Conservation (phyloP, 805 yeast genomes). For the Tetrapisispora taiwanensis region DNA sequence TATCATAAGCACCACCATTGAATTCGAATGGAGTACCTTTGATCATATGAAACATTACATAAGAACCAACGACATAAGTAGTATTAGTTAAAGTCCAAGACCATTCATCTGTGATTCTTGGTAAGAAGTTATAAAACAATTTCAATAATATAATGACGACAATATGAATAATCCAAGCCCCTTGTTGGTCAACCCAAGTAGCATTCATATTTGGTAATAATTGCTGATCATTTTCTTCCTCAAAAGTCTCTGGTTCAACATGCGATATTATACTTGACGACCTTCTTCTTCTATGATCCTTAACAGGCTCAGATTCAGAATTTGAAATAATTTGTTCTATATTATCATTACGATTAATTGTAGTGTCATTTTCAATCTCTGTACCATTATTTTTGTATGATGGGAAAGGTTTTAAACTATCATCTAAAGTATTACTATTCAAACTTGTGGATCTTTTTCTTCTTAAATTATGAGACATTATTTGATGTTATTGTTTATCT, state of each 20-base stretch:
- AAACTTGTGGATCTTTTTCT: conserved; percentile 5
- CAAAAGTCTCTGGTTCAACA: conserved; percentile 85
- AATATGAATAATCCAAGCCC: conserved; percentile 91
- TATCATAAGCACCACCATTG: conserved; percentile 92
- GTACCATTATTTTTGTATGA: conserved; percentile 11
- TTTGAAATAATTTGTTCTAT: neutral
- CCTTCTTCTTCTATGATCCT: conserved; percentile 48
- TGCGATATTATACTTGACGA: conserved; percentile 87
- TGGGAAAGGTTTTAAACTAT: conserved; percentile 24
- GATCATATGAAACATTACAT: conserved; percentile 91
- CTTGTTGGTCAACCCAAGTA: conserved; percentile 91
- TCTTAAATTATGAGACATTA: conserved; percentile 2
- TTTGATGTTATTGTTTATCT: too few species aligned
- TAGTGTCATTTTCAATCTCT: neutral
- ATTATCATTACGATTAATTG: neutral
- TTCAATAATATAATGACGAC: conserved; percentile 70
- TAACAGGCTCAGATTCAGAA: conserved; percentile 22
- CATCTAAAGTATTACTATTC: neutral
- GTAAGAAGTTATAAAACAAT: conserved; percentile 66
- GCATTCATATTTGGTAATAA: conserved; percentile 86
- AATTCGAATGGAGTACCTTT: conserved; percentile 97
- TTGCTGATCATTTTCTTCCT: conserved; percentile 85
- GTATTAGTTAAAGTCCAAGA: conserved; percentile 91
- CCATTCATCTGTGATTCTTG: conserved; percentile 72
- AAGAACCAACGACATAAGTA: conserved; percentile 83